Evolutionary conservation across 2,329 filamentous ascomycete species (phyloP).

Genomic region (Cladosporium sp.): DNA sequence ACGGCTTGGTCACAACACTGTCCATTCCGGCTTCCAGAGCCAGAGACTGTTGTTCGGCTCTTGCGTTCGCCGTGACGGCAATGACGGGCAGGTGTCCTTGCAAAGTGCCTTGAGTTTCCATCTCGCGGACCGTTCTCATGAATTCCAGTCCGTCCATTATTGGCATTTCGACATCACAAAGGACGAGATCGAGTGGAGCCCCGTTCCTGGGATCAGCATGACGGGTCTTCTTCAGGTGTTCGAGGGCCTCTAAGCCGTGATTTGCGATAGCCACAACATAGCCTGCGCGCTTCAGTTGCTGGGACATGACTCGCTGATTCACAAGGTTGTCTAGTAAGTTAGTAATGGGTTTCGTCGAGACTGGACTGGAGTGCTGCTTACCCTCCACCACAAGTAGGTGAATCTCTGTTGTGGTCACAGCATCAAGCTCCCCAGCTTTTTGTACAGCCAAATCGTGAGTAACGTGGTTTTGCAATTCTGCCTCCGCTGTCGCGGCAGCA

Average conservation of each 20-base stretch:
- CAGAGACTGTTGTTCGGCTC: slow-evolving; percentile 69
- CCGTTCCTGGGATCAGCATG: neutral
- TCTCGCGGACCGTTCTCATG: slow-evolving; percentile 64
- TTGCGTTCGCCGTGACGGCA: slow-evolving; percentile 75
- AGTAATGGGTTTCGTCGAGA: neutral
- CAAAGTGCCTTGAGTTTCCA: slow-evolving; percentile 64
- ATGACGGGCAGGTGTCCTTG: slow-evolving; percentile 69
- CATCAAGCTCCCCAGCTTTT: neutral
- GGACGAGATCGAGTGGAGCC: slow-evolving; percentile 50
- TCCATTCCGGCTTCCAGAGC: slow-evolving; percentile 74
- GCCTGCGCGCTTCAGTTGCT: slow-evolving; percentile 43
- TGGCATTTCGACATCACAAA: slow-evolving; percentile 83
- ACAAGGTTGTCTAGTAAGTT: slow-evolving; percentile 42
- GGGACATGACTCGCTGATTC: slow-evolving; percentile 45
- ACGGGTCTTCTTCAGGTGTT: slow-evolving; percentile 19
- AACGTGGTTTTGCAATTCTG: slow-evolving; percentile 3
- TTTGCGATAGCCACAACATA: slow-evolving; percentile 43
- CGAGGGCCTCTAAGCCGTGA: slow-evolving; percentile 43
- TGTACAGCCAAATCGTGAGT: neutral
- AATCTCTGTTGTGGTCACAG: neutral
- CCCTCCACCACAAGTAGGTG: slow-evolving; percentile 33
- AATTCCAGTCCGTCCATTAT: slow-evolving; percentile 78
- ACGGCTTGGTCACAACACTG: slow-evolving; percentile 78
- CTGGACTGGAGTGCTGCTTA: neutral
- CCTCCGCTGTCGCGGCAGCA: slow-evolving; percentile 2